Percentiles rank a stretch among this genome's conserved stretches.
Evolutionary conservation across 2,329 filamentous ascomycete species (phyloP).

Genomic region (Aureobasidium pullulans): DNA sequence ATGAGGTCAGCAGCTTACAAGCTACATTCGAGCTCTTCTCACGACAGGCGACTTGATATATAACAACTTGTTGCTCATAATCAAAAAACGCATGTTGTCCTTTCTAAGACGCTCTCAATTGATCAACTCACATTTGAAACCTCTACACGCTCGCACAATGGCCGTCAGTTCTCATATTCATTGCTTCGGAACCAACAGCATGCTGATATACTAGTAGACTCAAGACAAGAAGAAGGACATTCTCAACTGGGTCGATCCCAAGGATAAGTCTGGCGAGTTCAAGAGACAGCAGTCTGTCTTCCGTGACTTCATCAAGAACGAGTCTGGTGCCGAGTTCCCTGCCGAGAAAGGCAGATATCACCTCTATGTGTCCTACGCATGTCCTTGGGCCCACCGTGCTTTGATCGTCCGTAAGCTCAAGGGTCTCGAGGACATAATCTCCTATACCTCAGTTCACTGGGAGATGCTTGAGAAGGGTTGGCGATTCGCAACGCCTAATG

Average conservation of each 20-base stretch:
- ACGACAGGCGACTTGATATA: neutral
- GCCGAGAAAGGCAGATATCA: slow-evolving; percentile 88
- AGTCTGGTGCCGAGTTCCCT: slow-evolving; percentile 66
- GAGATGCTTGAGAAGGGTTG: slow-evolving; percentile 70
- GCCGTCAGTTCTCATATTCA: neutral
- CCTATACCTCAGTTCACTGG: slow-evolving; percentile 83
- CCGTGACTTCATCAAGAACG: slow-evolving; percentile 68
- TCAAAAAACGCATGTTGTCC: slow-evolving; percentile 2
- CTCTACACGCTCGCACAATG: slow-evolving; percentile 13
- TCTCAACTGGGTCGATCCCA: slow-evolving; percentile 74
- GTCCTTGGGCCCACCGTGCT: slow-evolving; percentile 86
- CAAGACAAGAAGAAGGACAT: slow-evolving; percentile 40
- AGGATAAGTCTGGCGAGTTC: slow-evolving; percentile 81
- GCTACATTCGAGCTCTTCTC: neutral
- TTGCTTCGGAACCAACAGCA: neutral
- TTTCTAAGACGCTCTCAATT: slow-evolving; percentile 8
- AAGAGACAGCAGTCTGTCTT: slow-evolving; percentile 81
- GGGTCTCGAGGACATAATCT: slow-evolving; percentile 78
- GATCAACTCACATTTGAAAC: neutral
- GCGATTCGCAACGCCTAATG: slow-evolving; percentile 67
- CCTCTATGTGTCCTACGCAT: slow-evolving; percentile 89
- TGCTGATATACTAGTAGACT: slow-evolving; percentile 6
- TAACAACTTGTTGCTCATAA: neutral
- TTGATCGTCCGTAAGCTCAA: slow-evolving; percentile 86
- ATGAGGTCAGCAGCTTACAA: slow-evolving; percentile 13